Base-by-base conservation (phyloP, 1,284 basidiomycete species). In the Jaminaea rosea region DNA sequence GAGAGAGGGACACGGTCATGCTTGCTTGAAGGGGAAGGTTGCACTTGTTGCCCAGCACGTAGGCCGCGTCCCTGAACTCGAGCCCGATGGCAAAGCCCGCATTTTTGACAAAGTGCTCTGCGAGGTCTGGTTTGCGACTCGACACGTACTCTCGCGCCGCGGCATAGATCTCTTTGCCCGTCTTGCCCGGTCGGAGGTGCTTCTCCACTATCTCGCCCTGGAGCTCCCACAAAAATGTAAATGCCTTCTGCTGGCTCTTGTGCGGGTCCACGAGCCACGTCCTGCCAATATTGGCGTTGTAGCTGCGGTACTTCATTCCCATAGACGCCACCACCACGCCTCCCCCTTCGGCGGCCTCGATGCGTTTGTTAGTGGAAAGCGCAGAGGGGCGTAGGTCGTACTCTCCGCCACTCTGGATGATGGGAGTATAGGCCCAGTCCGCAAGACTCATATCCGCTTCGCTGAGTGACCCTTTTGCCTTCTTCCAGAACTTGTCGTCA, bases 241-340 rank as follows among this genome's bases (percentile, higher is more conserved):
- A 94, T 9, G 80, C 79, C 88, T 91, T 69, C 29, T 62, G 58
- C 53, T 66, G 64, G 44, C 57, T 61, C 69, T 86, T 85, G 62
- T 84, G 85, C 1, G 93, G 92, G 73, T 93, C 90, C 44, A 97
- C 90, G 65, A 96, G 87, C 75, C 93, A 92, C 2, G 89, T 96
- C 41, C 93, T 81, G 9, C 87, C 89, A 57, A 96, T 81, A 74
- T 91, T 93, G 27, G 87, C 83, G 69, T 88, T 91, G 73, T 97
- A 97, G 9, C 84, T 86, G 71, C 86, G 92, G 77, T 94, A 97
- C 28, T 89, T 83, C 76, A 97, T 81, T 32, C 91, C 93, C 58
- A 96, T 81, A 15, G 86, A 83, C 8, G 89, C 84, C 1, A 97
- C 78, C 52, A 97, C 83, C 34, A 97, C 88, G 29, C 65, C 65